Evolutionary conservation across 345 rosid genomes (phyloP).

Genomic region (Sonneratia caseolaris): DNA sequence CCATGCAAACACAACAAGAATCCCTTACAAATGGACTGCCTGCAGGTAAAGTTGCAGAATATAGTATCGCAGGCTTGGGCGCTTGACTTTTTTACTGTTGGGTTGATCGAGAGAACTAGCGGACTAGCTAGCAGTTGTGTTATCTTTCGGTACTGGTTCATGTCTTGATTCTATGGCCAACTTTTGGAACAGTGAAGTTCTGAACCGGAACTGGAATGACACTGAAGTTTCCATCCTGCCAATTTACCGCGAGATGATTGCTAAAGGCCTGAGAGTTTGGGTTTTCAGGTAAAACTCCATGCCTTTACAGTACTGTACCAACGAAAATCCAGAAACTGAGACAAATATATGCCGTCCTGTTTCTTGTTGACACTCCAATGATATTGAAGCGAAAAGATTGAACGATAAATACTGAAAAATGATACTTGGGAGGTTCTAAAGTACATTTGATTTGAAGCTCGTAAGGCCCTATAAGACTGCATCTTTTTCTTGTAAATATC

Average conservation of each 20-base stretch:
- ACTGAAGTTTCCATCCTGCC: conserved; percentile 74
- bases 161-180: background rate
- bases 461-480: background rate
- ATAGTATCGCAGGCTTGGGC: too few species aligned
- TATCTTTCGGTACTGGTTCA: background rate
- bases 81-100: too few species aligned
- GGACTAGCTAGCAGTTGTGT: background rate
- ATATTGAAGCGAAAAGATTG: too few species aligned
- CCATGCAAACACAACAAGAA: conserved; percentile 65
- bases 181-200: conserved; percentile 39
- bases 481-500: background rate
- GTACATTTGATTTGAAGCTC: background rate
- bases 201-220: conserved; percentile 93
- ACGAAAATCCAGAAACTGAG: too few species aligned
- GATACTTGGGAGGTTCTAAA: background rate
- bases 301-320: background rate
- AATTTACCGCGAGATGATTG: conserved; percentile 73
- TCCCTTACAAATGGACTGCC: conserved; percentile 90
- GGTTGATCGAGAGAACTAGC: background rate
- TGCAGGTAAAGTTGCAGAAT: conserved; percentile 47
- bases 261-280: conserved; percentile 75
- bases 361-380: too few species aligned
- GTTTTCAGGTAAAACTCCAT: conserved; percentile 61
- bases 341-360: too few species aligned
- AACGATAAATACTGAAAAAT: background rate